Evolutionary conservation across 257 asterid species (phyloP).

Genomic region (Solanum paucissectum): DNA sequence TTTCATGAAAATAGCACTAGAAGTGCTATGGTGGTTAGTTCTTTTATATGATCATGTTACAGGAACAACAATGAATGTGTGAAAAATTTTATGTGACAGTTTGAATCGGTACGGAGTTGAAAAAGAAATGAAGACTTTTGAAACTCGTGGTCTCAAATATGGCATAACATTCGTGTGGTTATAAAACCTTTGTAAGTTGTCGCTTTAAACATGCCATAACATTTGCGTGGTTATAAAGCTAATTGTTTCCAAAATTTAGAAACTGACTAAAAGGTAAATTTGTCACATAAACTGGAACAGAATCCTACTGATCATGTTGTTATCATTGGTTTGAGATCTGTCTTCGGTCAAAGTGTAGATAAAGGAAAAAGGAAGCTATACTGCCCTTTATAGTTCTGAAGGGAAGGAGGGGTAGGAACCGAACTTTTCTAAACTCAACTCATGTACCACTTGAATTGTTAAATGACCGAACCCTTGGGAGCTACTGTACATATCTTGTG

Average conservation of each 20-base stretch:
- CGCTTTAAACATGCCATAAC: neutral
- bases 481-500: neutral
- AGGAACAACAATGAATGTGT: neutral
- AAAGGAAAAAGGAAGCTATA: neutral
- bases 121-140: neutral
- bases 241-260: neutral
- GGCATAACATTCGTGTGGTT: neutral
- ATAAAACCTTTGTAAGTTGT: neutral
- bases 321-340: neutral
- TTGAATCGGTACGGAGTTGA: neutral
- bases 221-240: neutral
- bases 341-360: neutral
- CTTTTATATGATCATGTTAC: neutral
- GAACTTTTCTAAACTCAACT: neutral
- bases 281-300: neutral
- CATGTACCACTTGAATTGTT: neutral
- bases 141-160: neutral
- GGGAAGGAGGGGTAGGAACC: neutral
- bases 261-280: neutral
- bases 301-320: neutral
- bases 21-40: neutral
- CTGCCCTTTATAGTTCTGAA: neutral
- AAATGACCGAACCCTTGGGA: neutral
- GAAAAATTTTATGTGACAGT: neutral
- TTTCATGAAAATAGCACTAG: neutral